Conservation (phyloP, 1,284 basidiomycete genomes). For the Neolentinus lepideus region DNA sequence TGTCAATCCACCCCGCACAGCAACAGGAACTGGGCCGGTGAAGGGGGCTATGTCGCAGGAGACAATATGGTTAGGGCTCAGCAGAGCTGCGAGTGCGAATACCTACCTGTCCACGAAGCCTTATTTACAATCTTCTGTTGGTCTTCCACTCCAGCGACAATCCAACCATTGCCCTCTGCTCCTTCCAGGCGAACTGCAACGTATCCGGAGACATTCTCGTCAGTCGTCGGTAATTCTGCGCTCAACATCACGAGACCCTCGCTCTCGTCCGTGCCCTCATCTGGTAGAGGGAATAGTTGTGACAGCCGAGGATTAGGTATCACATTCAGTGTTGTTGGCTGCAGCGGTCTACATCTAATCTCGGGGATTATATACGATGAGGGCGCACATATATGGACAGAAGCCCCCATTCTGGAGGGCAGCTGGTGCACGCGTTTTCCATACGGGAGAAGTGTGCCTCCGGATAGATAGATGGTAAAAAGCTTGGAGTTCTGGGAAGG, state of each 20-base stretch:
- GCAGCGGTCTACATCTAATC: constrained; percentile 30
- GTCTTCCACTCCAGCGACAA: constrained; percentile 32
- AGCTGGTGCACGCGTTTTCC: neutral
- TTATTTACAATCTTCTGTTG: neutral
- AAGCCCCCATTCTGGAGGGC: neutral
- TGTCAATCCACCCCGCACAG: neutral
- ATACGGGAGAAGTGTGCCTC: constrained; percentile 36
- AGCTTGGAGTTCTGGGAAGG: constrained; percentile 7
- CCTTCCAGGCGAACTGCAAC: constrained; percentile 45
- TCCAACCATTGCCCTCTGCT: constrained; percentile 54
- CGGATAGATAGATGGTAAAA: constrained; percentile 55
- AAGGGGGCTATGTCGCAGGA: neutral
- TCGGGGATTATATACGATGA: constrained; percentile 38
- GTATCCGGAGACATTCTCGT: constrained; percentile 30
- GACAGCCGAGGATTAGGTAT: constrained; percentile 52
- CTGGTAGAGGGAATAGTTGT: constrained; percentile 51
- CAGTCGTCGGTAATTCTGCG: constrained; percentile 28
- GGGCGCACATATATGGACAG: constrained; percentile 14
- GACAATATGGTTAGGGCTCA: neutral
- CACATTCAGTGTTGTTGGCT: constrained; percentile 43
- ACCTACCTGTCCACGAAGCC: neutral
- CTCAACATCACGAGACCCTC: constrained; percentile 65
- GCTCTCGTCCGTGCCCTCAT: constrained; percentile 65
- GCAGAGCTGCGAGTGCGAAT: neutral
- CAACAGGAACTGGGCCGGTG: neutral